Base-by-base conservation (phyloP, 169 alveolate species). In the Plasmodium adleri region DNA sequence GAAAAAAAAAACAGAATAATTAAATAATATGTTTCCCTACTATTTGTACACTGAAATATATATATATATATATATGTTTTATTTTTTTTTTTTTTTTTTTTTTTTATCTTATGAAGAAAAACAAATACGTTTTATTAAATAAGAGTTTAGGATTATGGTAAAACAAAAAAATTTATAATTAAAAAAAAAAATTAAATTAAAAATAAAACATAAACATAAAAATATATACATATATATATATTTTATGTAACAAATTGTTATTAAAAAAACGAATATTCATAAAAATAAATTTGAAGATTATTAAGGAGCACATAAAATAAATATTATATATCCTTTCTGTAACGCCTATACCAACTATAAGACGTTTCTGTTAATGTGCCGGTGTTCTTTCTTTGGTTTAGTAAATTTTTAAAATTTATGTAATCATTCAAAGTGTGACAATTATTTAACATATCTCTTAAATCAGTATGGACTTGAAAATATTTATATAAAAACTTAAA, bases 271-370 rank as follows among this genome's bases (percentile, higher is more conserved):
- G 10, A 56, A 17, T 56, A 13, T 56, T 6, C 6, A 60, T 8
- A 74, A 26, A 66, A 59, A 60, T 26, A 6, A 74, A 8, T 39
- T 39, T 39, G 47, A 39, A 39, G 9, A 5, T 5, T 39, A 39
- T 39, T 9, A 39, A 39, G 47, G 7, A 39, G 1, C 9, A 20
- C 28, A 58, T 9, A 17, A 58, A 17, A 17, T 17, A n/a, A 39
- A 39, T 39, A 9, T 59, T 50, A 74, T 15, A 12, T 7, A 17
- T 32, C 26, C 49, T 78, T 78, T 59, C 89, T 78, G 50, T 78
- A 78, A 45, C 89, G 64, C 56, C 89, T 66, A 47, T 78, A 78
- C 89, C 89, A 78, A 66, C 89, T 78, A 45, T 64, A 70, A 15
- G 80, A 13, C 2, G 80, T 50, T 47, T 78, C 89, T 12, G 54